Percentiles rank a stretch among this genome's conserved stretches.
These are phyloP conservation scores for Rhodotorula babjevae DNA, from an alignment of 768 basidiomycete genomes.

Conservation along the genomic window DNA sequence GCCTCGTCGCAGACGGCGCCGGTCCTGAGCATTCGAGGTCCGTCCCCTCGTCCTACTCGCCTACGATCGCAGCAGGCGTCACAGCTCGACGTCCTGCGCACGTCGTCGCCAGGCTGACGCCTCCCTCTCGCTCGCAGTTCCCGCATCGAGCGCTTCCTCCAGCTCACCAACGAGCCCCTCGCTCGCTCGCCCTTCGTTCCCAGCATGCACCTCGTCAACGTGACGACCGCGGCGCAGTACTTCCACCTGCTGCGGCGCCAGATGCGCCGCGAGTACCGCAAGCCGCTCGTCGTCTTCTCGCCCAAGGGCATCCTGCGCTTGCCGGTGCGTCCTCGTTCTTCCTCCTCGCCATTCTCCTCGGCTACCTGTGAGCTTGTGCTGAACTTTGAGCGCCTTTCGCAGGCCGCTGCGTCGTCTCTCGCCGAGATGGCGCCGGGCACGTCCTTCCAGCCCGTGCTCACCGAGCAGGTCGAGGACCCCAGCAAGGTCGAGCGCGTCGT, in stretches of 20 bases:
- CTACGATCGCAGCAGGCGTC: too few relatives aligned
- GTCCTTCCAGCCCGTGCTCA: slow-evolving; percentile 53
- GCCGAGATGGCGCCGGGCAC: slow-evolving; percentile 60
- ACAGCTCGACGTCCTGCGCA: not conserved
- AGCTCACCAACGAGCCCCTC: slow-evolving; percentile 75
- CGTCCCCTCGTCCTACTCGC: too few relatives aligned
- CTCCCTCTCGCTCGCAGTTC: slow-evolving; percentile 49
- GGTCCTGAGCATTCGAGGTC: slow-evolving; percentile 81
- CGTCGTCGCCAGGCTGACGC: not conserved
- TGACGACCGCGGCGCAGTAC: slow-evolving; percentile 84
- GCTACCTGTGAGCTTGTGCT: accelerated
- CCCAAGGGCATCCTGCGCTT: slow-evolving; percentile 78
- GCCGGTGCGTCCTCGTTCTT: slow-evolving; percentile 53
- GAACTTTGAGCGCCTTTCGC: not conserved
- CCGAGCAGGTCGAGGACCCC: slow-evolving; percentile 60
- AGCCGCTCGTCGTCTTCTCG: slow-evolving; percentile 75
- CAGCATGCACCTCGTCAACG: slow-evolving; percentile 79
- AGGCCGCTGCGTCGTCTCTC: slow-evolving; percentile 71
- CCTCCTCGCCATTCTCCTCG: not conserved
- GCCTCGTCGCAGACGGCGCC: slow-evolving; percentile 63
- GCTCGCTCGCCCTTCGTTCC: slow-evolving; percentile 40
- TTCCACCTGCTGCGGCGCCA: slow-evolving; percentile 90
- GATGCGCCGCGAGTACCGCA: slow-evolving; percentile 75
- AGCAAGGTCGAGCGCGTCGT: slow-evolving; percentile 60
- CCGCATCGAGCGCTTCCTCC: slow-evolving; percentile 83